Conservation (phyloP, 192 early-diverging fungal species). For the Umbelopsis sp. region DNA sequence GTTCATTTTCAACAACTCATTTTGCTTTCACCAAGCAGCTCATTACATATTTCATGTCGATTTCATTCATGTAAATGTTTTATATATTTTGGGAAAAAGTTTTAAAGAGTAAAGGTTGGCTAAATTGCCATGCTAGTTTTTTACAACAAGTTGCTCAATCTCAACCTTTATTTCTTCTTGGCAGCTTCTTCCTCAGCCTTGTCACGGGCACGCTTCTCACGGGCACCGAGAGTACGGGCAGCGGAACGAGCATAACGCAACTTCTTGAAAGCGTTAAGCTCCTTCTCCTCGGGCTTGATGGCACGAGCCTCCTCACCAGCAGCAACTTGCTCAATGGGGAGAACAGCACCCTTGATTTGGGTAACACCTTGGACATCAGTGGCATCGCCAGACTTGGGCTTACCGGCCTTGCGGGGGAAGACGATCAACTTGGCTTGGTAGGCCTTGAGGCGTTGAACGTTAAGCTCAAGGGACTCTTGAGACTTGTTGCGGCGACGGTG, state of each 20-base stretch:
- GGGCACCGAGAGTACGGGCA: slow-evolving; percentile 74
- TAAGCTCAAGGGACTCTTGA: slow-evolving; percentile 89
- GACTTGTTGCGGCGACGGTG: slow-evolving; percentile 96
- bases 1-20: too few species aligned
- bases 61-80: slow-evolving; percentile 16
- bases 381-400: slow-evolving; percentile 82
- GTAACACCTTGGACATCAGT: slow-evolving; percentile 60
- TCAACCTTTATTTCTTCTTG: slow-evolving; percentile 49
- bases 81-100: slow-evolving; percentile 15
- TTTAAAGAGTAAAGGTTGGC: background rate
- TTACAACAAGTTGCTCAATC: slow-evolving; percentile 12
- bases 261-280: slow-evolving; percentile 64
- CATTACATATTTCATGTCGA: too few species aligned
- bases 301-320: slow-evolving; percentile 54
- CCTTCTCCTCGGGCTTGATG: slow-evolving; percentile 61
- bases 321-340: slow-evolving; percentile 68
- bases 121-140: slow-evolving; percentile 15
- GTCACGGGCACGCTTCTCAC: slow-evolving; percentile 78
- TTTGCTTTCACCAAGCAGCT: too few species aligned
- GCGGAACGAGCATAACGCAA: slow-evolving; percentile 81
- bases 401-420: slow-evolving; percentile 93
- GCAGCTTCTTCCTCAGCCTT: slow-evolving; percentile 82
- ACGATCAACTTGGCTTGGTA: slow-evolving; percentile 96
- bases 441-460: slow-evolving; percentile 92
- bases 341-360: slow-evolving; percentile 67